Evolutionary conservation across 805 yeast genomes (phyloP).

Genomic region (Debaryomyces castellii): DNA sequence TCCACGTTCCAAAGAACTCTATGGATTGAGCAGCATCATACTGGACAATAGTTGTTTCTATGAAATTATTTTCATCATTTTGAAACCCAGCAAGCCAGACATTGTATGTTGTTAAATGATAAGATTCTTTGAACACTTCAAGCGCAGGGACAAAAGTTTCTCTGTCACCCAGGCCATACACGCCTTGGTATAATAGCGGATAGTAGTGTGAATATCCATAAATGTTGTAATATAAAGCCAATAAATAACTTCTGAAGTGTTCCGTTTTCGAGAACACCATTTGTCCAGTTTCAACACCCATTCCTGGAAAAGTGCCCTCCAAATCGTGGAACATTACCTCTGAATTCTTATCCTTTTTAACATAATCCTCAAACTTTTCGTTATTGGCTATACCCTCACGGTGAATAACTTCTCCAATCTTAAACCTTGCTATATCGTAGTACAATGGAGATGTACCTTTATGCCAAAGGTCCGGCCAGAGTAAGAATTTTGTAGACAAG

Average conservation of each 20-base stretch:
- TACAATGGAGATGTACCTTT: slow-evolving; percentile 30
- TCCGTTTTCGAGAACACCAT: slow-evolving; percentile 32
- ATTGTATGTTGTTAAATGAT: slow-evolving; percentile 21
- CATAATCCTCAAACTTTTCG: slow-evolving; percentile 18
- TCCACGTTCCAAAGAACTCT: slow-evolving; percentile 23
- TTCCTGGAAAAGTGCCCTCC: slow-evolving; percentile 27
- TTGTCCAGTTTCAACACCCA: slow-evolving; percentile 36
- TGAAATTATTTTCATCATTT: slow-evolving; percentile 13
- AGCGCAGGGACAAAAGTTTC: slow-evolving; percentile 40
- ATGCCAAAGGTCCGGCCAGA: slow-evolving; percentile 40
- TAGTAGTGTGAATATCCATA: slow-evolving; percentile 29
- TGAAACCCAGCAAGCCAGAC: slow-evolving; percentile 14
- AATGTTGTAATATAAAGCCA: slow-evolving; percentile 36
- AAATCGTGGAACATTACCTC: slow-evolving; percentile 31
- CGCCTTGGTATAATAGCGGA: slow-evolving; percentile 34
- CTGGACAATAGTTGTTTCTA: slow-evolving; percentile 31
- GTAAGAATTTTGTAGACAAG: slow-evolving; percentile 23
- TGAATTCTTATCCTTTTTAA: slow-evolving; percentile 12
- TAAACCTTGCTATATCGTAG: slow-evolving; percentile 31
- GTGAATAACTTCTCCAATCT: slow-evolving; percentile 27
- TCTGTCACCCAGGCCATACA: slow-evolving; percentile 32
- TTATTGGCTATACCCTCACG: slow-evolving; percentile 31
- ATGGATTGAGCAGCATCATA: slow-evolving; percentile 23
- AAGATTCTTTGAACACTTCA: slow-evolving; percentile 34
- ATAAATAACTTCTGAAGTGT: slow-evolving; percentile 29